phyloP scores from a whole-genome alignment of 352 stramenopile species.

The Phytophthora cactorum region DNA sequence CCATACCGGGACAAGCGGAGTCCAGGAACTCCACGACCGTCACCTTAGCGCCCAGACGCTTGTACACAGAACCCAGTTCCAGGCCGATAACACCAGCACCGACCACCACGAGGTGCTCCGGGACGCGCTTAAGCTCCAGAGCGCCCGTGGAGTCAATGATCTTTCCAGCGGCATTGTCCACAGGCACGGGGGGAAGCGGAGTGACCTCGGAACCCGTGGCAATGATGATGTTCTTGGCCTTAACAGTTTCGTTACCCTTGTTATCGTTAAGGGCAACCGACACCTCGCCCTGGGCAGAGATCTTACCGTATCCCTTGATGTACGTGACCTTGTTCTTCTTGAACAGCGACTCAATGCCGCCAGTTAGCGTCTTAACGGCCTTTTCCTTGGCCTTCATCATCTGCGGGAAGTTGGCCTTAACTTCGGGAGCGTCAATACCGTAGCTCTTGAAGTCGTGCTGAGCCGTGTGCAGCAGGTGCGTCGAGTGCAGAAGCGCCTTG shows the following conservation, averaged over 20 bases:
- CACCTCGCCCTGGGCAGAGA: slow-evolving; percentile 93
- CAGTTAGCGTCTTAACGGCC: slow-evolving; percentile 94
- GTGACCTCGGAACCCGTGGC: slow-evolving; percentile 92
- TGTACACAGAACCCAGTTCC: slow-evolving; percentile 99
- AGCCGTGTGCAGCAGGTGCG: slow-evolving; percentile 96
- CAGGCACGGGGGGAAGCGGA: slow-evolving; percentile 94
- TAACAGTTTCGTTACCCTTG: slow-evolving; percentile 90
- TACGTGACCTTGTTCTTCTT: slow-evolving; percentile 99
- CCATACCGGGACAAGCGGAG: slow-evolving; percentile 92
- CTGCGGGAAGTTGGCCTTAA: slow-evolving; percentile 95
- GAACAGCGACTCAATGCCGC: slow-evolving; percentile 98
- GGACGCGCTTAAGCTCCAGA: slow-evolving; percentile 93
- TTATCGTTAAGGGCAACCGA: slow-evolving; percentile 92
- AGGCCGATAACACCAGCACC: slow-evolving; percentile 98
- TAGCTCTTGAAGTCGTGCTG: slow-evolving; percentile 97
- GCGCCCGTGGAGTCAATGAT: slow-evolving; percentile 99
- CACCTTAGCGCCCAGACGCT: slow-evolving; percentile 93
- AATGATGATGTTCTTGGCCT: slow-evolving; percentile 98
- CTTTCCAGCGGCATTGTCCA: slow-evolving; percentile 97
- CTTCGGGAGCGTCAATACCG: slow-evolving; percentile 91
- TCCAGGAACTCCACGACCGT: slow-evolving; percentile 99
- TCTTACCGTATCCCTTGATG: slow-evolving; percentile 96
- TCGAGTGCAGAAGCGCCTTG: slow-evolving; percentile 97
- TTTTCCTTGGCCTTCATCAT: slow-evolving; percentile 98
- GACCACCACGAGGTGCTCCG: slow-evolving; percentile 96